A percentile compares a stretch with the other conserved stretches of the same genome.
Conservation (phyloP, 2,329 filamentous ascomycete species). For the Penicillium sp. region DNA sequence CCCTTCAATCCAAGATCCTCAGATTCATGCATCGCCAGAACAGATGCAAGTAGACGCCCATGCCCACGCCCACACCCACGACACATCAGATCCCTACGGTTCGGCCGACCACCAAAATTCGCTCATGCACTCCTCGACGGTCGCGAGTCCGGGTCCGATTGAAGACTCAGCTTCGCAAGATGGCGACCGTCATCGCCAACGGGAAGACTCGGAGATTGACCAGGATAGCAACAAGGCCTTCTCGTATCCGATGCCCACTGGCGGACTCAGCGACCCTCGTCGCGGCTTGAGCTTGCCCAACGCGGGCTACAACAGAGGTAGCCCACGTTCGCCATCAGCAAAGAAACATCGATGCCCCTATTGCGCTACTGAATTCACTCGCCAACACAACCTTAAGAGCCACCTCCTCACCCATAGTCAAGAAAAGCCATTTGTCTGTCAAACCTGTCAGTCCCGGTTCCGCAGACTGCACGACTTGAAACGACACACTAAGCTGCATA, state of each 20-base stretch:
- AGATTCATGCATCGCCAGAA: constrained; percentile 51
- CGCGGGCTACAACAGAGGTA: constrained; percentile 56
- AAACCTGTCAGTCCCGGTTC: constrained; percentile 91
- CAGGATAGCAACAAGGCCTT: constrained; percentile 56
- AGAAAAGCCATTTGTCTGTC: constrained; percentile 94
- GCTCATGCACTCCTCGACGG: constrained; percentile 51
- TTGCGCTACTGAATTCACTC: constrained; percentile 93
- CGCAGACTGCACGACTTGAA: constrained; percentile 92
- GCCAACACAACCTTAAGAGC: constrained; percentile 96
- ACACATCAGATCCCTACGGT: constrained; percentile 46
- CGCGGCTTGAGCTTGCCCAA: constrained; percentile 61
- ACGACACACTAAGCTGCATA: constrained; percentile 93
- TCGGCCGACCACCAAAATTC: constrained; percentile 54
- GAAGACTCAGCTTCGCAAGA: constrained; percentile 46
- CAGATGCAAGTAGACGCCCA: constrained; percentile 49
- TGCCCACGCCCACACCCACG: constrained; percentile 54
- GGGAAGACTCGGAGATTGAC: constrained; percentile 38
- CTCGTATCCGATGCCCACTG: constrained; percentile 63
- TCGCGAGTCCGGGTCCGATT: constrained; percentile 49
- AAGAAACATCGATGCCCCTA: constrained; percentile 98
- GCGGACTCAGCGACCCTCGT: constrained; percentile 50
- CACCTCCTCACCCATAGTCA: constrained; percentile 96
- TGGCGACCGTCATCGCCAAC: constrained; percentile 41
- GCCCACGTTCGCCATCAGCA: constrained; percentile 68
- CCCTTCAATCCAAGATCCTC: constrained; percentile 46